Base-by-base conservation (phyloP, 352 stramenopile genomes). In the Pythium utonaiense region DNA sequence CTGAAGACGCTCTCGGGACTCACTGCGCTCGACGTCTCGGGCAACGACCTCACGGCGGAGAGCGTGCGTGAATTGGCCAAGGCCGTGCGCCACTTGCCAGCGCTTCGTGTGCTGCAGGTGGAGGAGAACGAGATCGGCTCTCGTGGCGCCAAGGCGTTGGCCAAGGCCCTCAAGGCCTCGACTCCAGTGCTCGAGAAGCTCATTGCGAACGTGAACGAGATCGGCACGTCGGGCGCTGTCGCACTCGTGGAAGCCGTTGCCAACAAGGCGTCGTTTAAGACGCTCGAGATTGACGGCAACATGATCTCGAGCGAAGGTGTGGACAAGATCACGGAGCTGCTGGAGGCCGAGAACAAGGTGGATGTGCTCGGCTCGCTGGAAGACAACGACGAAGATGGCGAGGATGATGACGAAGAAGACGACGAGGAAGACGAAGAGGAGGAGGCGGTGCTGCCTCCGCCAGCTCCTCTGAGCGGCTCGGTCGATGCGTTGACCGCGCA, bases 61-160 rank as follows among this genome's bases (percentile, higher is more conserved):
- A 90, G 83, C 33, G 78, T 88, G 61, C 58, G 62, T 6, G 68
- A 62, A 24, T 38, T 96, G 22, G 82, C 77, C 22, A 51, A 67
- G 38, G 60, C 81, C 7, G 56, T 95, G 47, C 60, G 64, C 19
- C 67, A 67, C 41, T 68, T 81, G 16, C 55, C 57, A n/a, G 69
- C 67, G 53, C 70, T 98, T 47, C 86, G 83, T 62, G 73, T 88
- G 52, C 69, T 98, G 33, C 79, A 92, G 51, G 56, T 97, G 27
- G 91, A 98, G 60, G 94, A 98, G 64, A 98, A 98, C 73, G 89
- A 98, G 71, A 83, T 98, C 19, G 85, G 77, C 42, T 95, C 85
- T 14, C 82, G 74, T n/a, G 95, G 93, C 5, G 80, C 88, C 5
- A 80, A 80, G 60, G 45, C 57, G 14, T 79, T 98, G 54, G 88